These are phyloP conservation scores for Solanum hybrid DNA, from an alignment of 305 asterid genomes.

Conservation along the genomic window DNA sequence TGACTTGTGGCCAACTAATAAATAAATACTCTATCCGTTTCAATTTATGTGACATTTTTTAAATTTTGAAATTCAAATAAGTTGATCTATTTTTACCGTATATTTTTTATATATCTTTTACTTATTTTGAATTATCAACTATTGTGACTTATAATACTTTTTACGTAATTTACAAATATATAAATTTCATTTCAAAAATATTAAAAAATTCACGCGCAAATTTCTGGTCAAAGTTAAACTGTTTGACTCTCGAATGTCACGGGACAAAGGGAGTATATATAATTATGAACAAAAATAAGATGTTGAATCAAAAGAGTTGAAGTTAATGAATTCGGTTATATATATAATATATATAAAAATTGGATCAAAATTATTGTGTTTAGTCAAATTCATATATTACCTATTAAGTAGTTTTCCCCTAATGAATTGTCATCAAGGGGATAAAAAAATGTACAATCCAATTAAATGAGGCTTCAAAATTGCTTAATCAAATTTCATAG, in stretches of 20 bases:
- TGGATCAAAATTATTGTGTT: not conserved
- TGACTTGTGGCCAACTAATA: not conserved
- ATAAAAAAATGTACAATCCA: not conserved
- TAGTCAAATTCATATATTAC: not conserved
- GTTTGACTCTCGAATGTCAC: no score
- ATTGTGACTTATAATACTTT: no score
- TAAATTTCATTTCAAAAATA: no score
- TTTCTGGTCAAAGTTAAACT: rapidly evolving
- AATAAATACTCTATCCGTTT: no score
- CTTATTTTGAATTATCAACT: no score
- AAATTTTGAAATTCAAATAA: no score
- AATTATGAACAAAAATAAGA: not conserved
- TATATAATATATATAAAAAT: not conserved
- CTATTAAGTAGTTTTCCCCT: not conserved
- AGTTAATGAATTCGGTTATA: not conserved
- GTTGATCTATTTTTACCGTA: no score
- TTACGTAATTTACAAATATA: no score
- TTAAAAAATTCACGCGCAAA: no score
- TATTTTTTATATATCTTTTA: no score
- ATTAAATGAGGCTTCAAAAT: not conserved
- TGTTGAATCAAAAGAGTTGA: not conserved
- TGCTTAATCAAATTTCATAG: not conserved
- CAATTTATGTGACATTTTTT: not conserved
- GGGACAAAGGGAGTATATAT: not conserved
- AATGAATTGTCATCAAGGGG: not conserved